Percentiles rank a stretch among this genome's conserved stretches.
phyloP scores from a whole-genome alignment of 768 basidiomycete species.

The Agaricus sinodeliciosus region DNA sequence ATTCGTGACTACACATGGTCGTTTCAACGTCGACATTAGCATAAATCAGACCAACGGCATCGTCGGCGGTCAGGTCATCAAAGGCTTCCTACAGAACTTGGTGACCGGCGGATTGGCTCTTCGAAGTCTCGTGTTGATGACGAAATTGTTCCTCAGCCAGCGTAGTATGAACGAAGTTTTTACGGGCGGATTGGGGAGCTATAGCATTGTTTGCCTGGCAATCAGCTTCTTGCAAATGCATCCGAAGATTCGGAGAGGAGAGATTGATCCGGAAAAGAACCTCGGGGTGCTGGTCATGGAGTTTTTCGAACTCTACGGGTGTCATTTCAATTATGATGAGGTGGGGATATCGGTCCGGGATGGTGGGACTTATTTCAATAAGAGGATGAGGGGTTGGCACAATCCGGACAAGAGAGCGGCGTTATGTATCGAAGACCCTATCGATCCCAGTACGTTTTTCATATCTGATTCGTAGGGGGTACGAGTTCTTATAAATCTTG shows the following conservation, averaged over 20 bases:
- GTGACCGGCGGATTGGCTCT: constrained; percentile 51
- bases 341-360: constrained; percentile 84
- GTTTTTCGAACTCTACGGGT: constrained; percentile 94
- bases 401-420: constrained; percentile 48
- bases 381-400: constrained; percentile 76
- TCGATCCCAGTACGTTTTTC: constrained; percentile 64
- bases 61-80: constrained; percentile 70
- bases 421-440: constrained; percentile 91
- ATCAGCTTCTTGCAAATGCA: constrained; percentile 97
- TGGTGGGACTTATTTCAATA: constrained; percentile 87
- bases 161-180: constrained; percentile 98
- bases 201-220: constrained; percentile 88
- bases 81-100: constrained; percentile 51
- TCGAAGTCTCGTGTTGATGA: constrained; percentile 78
- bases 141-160: constrained; percentile 87
- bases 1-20: constrained; percentile 77
- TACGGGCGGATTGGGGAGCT: constrained; percentile 90
- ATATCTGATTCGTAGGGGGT: background rate
- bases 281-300: constrained; percentile 94
- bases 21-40: constrained; percentile 88
- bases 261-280: constrained; percentile 83
- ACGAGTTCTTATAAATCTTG: background rate
- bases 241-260: constrained; percentile 83
- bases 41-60: constrained; percentile 88
- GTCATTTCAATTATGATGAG: constrained; percentile 85